Base-by-base conservation (phyloP, 2,329 filamentous ascomycete species). In the Fusarium dimerum region DNA sequence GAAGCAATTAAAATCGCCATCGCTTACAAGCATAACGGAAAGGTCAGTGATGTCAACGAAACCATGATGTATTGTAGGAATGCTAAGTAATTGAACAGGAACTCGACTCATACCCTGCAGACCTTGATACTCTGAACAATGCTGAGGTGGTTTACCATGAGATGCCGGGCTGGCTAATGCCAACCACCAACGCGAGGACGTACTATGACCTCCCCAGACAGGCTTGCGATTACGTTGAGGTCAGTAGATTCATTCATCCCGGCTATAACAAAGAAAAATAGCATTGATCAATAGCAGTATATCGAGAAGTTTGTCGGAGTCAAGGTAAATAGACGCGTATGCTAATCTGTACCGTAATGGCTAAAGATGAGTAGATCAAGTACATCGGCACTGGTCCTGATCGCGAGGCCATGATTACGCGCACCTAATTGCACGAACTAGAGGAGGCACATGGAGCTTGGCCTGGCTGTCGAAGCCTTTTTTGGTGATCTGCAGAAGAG, bases 1-100 rank as follows among this genome's bases (percentile, higher is more conserved):
- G 78, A 82, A 10, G 86, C 84, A 65, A 81, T 95, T 72, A 89
- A 92, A 70, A 78, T 90, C 46, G 88, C 88, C 16, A 82, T 88
- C 13, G 85, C 83, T 2, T 96, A 96, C 74, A 79, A 78, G 62
- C 69, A 65, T 43, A 60, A 69, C 51, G 66, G 66, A 54, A 55
- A 69, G 52, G 61, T 64, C 39, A 57, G 51, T 51, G 20, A 54
- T 47, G 45, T 15, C 40, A 44, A 52, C n/a, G 40, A 49, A 47
- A 46, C 51, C 46, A 48, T 59, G 29, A 49, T 56, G 45, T 38
- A 55, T 59, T 50, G 46, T 51, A 12, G 45, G 48, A 39, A 76
- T 48, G 67, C 73, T 40, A 48, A 62, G 40, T 30, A 64, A 45
- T 54, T 44, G 56, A 40, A 52, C 10, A 65, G 59, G 66, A 66